Base-by-base conservation (phyloP, 768 basidiomycete species). In the Scleroderma citrinum region DNA sequence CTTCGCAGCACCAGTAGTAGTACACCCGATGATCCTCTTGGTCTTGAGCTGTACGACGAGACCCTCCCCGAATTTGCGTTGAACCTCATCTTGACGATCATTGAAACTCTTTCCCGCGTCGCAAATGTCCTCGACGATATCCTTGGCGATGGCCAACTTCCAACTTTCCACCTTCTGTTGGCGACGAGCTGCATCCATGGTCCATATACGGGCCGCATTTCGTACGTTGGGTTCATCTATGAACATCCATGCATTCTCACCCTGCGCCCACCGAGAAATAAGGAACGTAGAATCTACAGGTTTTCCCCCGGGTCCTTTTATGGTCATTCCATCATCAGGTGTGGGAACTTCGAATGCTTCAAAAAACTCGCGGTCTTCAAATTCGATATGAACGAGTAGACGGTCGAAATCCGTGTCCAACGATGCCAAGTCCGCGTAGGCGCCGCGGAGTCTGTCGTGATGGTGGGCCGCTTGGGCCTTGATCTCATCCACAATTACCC, bases 1-100 rank as follows among this genome's bases (percentile, higher is more conserved):
- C 60, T 78, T 86, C 0, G 83, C 84, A 0, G 84, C 84, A 2
- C 72, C 83, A 0, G 83, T 84, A 0, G 84, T 86, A 0, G 83
- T 86, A 51, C 83, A 84, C 0, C 75, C 84, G 11, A 85, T 80
- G 45, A 85, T 75, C 4, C 78, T 64, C 59, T 80, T 83, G 38
- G 47, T 62, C 44, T 59, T 61, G 24, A 84, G 57, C 7, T 76
- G 52, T 1, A 56, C 62, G 0, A 59, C 49, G 7, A 61, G 67
- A 4, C 62, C 65, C 48, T 72, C 69, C 3, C 56, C 54, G 44
- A 65, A 76, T 49, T 63, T 70, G 38, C 65, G 67, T 1, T 59
- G 53, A 4, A 82, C 42, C 7, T 69, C 50, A 0, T 60, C 65
- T 20, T 72, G 69, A 19, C 50, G 53, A 10, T 59, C 54, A 47